Evolutionary conservation across 2,329 filamentous ascomycete genomes (phyloP).

Genomic region (Eurotiales sp.): DNA sequence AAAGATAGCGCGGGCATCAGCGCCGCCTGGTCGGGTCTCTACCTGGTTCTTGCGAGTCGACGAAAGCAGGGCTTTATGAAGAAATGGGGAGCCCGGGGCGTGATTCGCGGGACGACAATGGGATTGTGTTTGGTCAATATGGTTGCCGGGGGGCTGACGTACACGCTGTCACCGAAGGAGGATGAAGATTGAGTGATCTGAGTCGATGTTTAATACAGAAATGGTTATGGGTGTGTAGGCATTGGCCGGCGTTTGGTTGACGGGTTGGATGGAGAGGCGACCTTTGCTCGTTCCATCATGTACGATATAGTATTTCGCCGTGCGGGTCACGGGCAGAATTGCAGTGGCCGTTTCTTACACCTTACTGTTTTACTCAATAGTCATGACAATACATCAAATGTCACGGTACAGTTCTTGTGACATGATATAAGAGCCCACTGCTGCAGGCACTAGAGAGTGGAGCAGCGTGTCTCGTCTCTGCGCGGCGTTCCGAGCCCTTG

Average conservation of each 20-base stretch:
- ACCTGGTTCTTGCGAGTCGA: conserved; percentile 59
- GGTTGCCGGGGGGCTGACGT: conserved; percentile 44
- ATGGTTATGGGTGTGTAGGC: not conserved
- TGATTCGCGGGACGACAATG: conserved; percentile 45
- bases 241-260: conserved; percentile 1
- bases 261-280: not conserved
- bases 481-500: conserved; percentile 37
- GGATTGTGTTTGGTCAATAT: conserved; percentile 45
- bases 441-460: conserved; percentile 32
- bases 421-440: conserved; percentile 32
- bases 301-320: not conserved
- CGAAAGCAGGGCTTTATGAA: conserved; percentile 48
- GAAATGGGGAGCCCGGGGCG: conserved; percentile 43
- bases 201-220: not conserved
- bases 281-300: not conserved
- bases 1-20: conserved; percentile 61
- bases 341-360: too few species aligned
- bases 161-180: conserved; percentile 42
- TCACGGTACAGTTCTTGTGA: conserved; percentile 28
- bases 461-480: conserved; percentile 32
- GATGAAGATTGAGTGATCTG: conserved; percentile 22
- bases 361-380: not conserved
- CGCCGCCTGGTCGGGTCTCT: conserved; percentile 63
- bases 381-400: conserved; percentile 5
- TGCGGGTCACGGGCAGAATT: too few species aligned